Evolutionary conservation across 257 asterid genomes (phyloP).

Genomic region (Ajuga chamaepitys): DNA sequence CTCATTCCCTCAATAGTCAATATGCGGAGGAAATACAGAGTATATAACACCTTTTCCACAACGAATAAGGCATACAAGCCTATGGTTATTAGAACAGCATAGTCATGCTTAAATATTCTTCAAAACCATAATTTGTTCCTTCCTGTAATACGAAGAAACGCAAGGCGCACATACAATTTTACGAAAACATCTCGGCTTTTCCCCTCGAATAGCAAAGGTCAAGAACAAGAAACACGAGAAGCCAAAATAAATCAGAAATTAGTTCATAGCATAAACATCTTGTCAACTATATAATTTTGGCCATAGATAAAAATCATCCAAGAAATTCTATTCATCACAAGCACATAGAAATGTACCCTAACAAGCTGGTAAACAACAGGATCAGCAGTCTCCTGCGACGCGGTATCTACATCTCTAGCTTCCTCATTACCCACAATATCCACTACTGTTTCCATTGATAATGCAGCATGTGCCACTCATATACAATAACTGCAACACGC

Average conservation of each 20-base stretch:
- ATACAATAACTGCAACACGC: constrained; percentile 21
- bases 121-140: neutral
- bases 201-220: neutral
- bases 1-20: neutral
- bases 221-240: neutral
- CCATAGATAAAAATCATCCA: neutral
- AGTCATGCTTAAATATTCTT: neutral
- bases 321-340: neutral
- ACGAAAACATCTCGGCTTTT: neutral
- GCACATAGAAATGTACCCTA: constrained; percentile 39
- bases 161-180: neutral
- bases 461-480: constrained; percentile 40
- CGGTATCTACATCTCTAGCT: constrained; percentile 30
- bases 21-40: neutral
- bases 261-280: neutral
- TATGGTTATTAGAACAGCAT: neutral
- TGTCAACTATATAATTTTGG: neutral
- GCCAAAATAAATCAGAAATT: neutral
- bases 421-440: constrained; percentile 40
- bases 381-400: constrained; percentile 35
- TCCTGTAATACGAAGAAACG: neutral
- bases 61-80: neutral
- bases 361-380: constrained; percentile 87
- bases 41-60: neutral
- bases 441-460: constrained; percentile 46